These are phyloP conservation scores for Dryas drummondii DNA, from an alignment of 306 rosid species.

Conservation along the genomic window DNA sequence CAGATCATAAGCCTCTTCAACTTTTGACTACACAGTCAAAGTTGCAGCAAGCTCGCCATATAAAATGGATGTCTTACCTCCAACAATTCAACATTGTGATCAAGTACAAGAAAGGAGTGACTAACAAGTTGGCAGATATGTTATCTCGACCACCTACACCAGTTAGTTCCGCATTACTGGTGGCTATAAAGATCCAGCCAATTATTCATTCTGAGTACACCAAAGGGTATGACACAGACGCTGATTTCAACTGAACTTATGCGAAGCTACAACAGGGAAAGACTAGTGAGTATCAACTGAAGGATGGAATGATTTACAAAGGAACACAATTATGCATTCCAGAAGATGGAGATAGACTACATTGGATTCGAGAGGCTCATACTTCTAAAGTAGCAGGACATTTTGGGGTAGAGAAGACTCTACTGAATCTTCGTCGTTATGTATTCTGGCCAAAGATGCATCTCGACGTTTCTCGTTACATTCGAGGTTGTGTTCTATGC, in stretches of 20 bases:
- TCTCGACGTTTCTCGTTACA: background rate
- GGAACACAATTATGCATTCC: background rate
- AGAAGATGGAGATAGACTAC: background rate
- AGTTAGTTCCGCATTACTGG: background rate
- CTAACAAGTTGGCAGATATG: background rate
- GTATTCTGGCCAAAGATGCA: background rate
- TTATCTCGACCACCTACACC: background rate
- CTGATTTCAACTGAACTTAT: background rate
- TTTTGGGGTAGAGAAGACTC: background rate
- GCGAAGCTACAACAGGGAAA: background rate
- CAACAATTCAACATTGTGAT: conserved; percentile 1
- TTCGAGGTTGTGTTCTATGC: background rate
- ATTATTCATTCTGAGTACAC: background rate
- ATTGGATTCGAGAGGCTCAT: background rate
- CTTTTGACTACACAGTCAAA: background rate
- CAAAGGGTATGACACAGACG: background rate
- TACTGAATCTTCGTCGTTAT: background rate
- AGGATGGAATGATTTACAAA: no score
- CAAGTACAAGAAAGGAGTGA: conserved; percentile 2
- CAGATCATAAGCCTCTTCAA: background rate
- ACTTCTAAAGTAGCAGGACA: background rate
- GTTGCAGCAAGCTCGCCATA: background rate
- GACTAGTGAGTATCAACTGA: no score
- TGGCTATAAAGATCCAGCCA: background rate
- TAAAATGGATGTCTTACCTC: conserved; percentile 6